Evolutionary conservation across 306 rosid species (phyloP), one percentile per base, ranked within the genome.

Genomic region (Cucumis hystrix): DNA sequence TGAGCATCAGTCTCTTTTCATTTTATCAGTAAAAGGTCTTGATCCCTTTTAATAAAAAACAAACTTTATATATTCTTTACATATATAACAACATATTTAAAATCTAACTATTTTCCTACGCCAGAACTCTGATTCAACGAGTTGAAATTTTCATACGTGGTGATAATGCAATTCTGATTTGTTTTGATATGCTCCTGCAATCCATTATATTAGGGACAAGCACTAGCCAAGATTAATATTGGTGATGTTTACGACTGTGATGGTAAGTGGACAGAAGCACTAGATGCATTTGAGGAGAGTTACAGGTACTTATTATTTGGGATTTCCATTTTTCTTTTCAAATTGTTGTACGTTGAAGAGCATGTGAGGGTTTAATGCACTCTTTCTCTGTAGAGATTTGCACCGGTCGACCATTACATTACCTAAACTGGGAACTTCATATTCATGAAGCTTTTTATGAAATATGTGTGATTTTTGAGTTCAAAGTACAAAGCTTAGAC

Each of bases 161-260:
- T 40, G 33, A 41, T 67, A 4, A 2, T 20, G 25, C 12, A 8
- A 37, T n/a, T 21, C 61, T 72, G 40, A 15, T 77, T 81, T 80
- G 43, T 79, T 52, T 52, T 84, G 81, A 82, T 78, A 20, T 78
- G 80, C 76, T 54, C 80, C 37, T 56, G 68, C 81, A 76, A 18
- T 70, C 75, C 75, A 11, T 70, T 45, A 39, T 83, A 67, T 82
- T 80, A 95, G 97, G 97, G 97, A 45, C 96, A 92, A 84, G 97
- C 97, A 71, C 71, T 88, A 9, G 85, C 87, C 75, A 88, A 92
- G 83, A 86, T 83, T 59, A 84, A 89, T 71, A 88, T 92, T 39
- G 98, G 97, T 55, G 83, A 87, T 80, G 88, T 92, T 83, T 88
- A 88, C 84, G 97, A 95, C 85, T 87, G 87, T 87, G 83, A 80